These are phyloP conservation scores for Phlyctochytrium arcticum DNA, from an alignment of 192 early-diverging fungal species.

Conservation along the genomic window DNA sequence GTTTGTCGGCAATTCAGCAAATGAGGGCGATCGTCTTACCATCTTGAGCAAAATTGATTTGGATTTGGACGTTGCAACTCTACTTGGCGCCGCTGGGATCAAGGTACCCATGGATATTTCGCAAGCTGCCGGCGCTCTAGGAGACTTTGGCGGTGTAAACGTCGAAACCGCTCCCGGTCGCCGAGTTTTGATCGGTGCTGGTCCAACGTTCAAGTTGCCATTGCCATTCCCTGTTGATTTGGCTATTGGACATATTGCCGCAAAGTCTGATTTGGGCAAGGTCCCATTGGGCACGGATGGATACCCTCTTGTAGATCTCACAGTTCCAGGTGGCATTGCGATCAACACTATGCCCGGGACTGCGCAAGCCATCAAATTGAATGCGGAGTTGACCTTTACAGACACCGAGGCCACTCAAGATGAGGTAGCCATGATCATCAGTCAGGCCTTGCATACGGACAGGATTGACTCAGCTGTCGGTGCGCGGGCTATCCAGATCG, in stretches of 20 bases:
- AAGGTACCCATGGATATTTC: conserved; percentile 1
- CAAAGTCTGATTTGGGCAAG: not conserved
- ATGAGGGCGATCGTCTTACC: conserved; percentile 1
- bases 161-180: conserved; percentile 2
- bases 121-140: not conserved
- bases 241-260: conserved; percentile 21
- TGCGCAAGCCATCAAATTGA: not conserved
- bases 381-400: conserved; percentile 13
- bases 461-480: conserved; percentile 5
- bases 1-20: conserved; percentile 10
- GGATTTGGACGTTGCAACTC: not conserved
- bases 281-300: conserved; percentile 6
- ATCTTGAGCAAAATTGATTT: conserved; percentile 19
- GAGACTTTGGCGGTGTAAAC: conserved; percentile 11
- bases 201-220: conserved; percentile 16
- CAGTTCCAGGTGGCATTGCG: conserved; percentile 8
- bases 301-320: conserved; percentile 9
- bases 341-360: conserved; percentile 2
- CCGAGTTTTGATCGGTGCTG: not conserved
- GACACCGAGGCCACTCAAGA: conserved; percentile 24
- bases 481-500: conserved; percentile 10
- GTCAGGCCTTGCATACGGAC: conserved; percentile 14
- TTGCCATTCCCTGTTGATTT: conserved; percentile 28
- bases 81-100: conserved; percentile 14
- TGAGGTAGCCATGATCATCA: conserved; percentile 18